Conservation (phyloP, 2,329 filamentous ascomycete species). For the Ampelomyces quisqualis region DNA sequence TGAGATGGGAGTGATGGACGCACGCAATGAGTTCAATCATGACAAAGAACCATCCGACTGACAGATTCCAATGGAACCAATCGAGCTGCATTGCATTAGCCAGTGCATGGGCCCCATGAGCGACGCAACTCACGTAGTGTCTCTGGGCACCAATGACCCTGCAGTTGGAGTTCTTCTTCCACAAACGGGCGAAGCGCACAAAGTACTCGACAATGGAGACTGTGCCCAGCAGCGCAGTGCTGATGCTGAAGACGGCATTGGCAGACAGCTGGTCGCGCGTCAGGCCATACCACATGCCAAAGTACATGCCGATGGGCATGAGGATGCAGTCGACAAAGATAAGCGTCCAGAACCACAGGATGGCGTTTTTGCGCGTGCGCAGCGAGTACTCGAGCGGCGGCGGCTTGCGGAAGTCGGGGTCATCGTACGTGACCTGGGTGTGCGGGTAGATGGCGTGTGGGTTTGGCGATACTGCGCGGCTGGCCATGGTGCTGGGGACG, state of each 20-base stretch:
- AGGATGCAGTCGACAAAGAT: conserved; percentile 60
- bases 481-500: conserved; percentile 24
- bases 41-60: conserved; percentile 56
- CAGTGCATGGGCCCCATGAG: neutral
- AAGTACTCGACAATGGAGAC: conserved; percentile 58
- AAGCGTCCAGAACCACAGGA: conserved; percentile 60
- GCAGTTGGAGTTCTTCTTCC: conserved; percentile 55
- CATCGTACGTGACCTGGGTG: conserved; percentile 45
- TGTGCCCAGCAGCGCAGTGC: conserved; percentile 55
- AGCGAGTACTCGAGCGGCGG: conserved; percentile 60
- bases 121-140: conserved; percentile 36
- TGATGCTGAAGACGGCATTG: conserved; percentile 57
- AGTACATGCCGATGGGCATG: conserved; percentile 62
- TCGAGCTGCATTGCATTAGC: conserved; percentile 49
- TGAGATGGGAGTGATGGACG: conserved; percentile 11
- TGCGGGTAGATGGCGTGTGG: conserved; percentile 42
- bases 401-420: conserved; percentile 45
- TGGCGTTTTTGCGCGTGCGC: conserved; percentile 55
- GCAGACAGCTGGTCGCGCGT: conserved; percentile 48
- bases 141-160: conserved; percentile 53
- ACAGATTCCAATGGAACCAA: conserved; percentile 61
- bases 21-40: conserved; percentile 59
- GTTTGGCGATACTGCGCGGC: conserved; percentile 33
- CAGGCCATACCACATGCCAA: conserved; percentile 60
- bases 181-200: conserved; percentile 52